Evolutionary conservation across 163 green algal genomes (phyloP).

Genomic region (Chloromonas sp.): DNA sequence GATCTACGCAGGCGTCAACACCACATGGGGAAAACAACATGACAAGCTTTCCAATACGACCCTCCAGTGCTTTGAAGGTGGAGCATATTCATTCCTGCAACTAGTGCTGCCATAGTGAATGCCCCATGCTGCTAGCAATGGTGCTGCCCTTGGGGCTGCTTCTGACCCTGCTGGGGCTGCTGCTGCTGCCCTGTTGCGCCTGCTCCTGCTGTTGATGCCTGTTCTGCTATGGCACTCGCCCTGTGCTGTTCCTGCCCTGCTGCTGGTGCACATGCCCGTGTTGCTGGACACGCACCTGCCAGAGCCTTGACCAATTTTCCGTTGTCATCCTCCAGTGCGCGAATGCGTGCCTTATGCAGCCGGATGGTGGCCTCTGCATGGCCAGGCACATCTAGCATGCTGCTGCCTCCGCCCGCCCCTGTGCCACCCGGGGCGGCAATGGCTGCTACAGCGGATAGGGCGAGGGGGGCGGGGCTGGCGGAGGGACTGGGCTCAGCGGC

Average conservation of each 20-base stretch:
- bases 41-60: too few species aligned
- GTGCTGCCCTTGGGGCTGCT: not conserved
- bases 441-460: not conserved
- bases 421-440: not conserved
- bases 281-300: constrained; percentile 10
- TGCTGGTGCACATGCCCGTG: not conserved
- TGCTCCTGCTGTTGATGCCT: too few species aligned
- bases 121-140: not conserved
- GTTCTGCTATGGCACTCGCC: not conserved
- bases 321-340: constrained; percentile 33
- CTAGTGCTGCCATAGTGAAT: too few species aligned
- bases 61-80: not conserved
- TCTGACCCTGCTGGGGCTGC: too few species aligned
- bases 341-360: constrained; percentile 44
- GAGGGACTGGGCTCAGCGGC: too few species aligned
- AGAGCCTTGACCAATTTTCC: constrained; percentile 8
- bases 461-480: not conserved
- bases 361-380: constrained; percentile 38
- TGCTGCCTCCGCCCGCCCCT: constrained; percentile 1
- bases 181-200: too few species aligned
- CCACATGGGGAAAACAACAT: not conserved
- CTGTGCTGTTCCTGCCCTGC: not conserved
- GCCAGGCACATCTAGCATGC: constrained; percentile 35
- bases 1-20: constrained; percentile 18
- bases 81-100: too few species aligned